Conservation (phyloP, 257 asterid species). For the Fraxinus quadrangulata region DNA sequence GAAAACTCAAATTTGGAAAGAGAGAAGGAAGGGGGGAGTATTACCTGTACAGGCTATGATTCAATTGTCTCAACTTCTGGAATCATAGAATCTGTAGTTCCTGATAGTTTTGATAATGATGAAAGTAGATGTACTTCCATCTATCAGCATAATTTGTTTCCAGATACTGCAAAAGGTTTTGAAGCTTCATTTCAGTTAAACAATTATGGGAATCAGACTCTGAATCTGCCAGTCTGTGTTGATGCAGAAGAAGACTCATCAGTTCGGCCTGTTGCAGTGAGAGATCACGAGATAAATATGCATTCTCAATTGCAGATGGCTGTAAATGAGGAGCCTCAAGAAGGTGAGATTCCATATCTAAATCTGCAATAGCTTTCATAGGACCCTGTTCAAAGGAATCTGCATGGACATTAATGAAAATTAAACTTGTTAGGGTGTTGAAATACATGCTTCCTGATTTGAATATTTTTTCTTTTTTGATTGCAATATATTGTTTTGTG, state of each 20-base stretch:
- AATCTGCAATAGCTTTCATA: conserved; percentile 20
- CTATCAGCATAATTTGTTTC: conserved; percentile 40
- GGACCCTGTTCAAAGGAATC: conserved; percentile 18
- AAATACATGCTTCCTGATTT: conserved; percentile 21
- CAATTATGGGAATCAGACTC: conserved; percentile 22
- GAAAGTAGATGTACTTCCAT: conserved; percentile 27
- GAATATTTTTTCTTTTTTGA: conserved; percentile 15
- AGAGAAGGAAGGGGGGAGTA: conserved; percentile 33
- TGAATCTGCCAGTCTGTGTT: conserved; percentile 24
- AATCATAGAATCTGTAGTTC: conserved; percentile 45
- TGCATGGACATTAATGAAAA: conserved; percentile 3
- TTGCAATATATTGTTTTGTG: conserved; percentile 13
- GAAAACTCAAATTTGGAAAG: conserved; percentile 34
- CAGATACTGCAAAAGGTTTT: conserved; percentile 37
- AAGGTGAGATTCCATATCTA: conserved; percentile 17
- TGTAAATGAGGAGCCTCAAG: conserved; percentile 28
- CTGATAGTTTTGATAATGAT: conserved; percentile 71
- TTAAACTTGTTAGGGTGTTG: conserved; percentile 17
- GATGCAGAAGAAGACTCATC: conserved; percentile 37
- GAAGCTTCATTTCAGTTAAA: conserved; percentile 23
- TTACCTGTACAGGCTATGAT: conserved; percentile 30
- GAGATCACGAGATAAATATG: conserved; percentile 32
- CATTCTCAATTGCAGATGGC: conserved; percentile 17
- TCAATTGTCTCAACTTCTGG: conserved; percentile 39
- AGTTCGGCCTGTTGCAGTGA: conserved; percentile 34